Conservation (phyloP, 192 early-diverging fungal genomes). For the Diversispora epigaea region DNA sequence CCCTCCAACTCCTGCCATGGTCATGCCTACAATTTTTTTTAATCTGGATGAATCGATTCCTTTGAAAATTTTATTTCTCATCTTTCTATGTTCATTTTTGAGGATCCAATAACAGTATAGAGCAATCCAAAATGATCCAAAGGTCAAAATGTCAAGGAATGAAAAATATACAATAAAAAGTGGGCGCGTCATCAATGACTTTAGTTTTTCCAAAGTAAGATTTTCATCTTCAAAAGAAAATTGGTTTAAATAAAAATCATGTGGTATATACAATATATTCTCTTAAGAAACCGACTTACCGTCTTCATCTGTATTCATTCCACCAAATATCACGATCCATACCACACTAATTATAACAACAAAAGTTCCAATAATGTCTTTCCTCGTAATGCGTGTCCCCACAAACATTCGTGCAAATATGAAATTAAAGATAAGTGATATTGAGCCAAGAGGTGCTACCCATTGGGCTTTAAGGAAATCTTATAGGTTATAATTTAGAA, state of each 20-base stretch:
- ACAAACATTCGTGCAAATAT: conserved; percentile 61
- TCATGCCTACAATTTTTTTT: conserved; percentile 54
- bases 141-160: conserved; percentile 11
- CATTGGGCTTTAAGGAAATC: conserved; percentile 64
- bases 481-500: conserved; percentile 29
- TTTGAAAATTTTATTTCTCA: conserved; percentile 32
- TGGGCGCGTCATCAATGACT: not conserved
- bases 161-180: conserved; percentile 22
- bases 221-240: conserved; percentile 35
- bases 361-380: conserved; percentile 56
- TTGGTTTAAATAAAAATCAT: conserved; percentile 35
- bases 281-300: conserved; percentile 40
- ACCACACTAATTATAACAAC: conserved; percentile 58
- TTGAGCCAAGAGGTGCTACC: conserved; percentile 58
- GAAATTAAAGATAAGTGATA: conserved; percentile 62
- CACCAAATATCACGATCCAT: conserved; percentile 62
- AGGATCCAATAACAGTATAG: conserved; percentile 25
- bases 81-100: conserved; percentile 35
- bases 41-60: conserved; percentile 36
- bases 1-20: conserved; percentile 57
- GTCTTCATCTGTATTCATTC: conserved; percentile 46
- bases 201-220: conserved; percentile 33
- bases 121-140: conserved; percentile 14
- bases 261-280: conserved; percentile 36
- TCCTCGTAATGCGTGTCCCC: conserved; percentile 52